These are phyloP conservation scores for Boletus rubropictus DNA, from an alignment of 768 basidiomycete species.

Conservation along the genomic window DNA sequence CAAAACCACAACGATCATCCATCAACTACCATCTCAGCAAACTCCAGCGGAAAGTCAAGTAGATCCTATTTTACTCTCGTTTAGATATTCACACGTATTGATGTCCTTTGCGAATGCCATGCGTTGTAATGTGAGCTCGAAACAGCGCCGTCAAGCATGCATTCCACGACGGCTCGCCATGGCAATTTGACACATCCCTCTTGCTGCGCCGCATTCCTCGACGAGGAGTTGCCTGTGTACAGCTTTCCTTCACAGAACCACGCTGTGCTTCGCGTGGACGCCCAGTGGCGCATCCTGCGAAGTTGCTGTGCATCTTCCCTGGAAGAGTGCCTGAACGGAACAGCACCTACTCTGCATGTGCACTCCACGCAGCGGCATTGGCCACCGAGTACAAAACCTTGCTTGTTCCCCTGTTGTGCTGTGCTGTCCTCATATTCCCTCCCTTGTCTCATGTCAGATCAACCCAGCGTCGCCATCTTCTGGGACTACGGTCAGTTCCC, in stretches of 20 bases:
- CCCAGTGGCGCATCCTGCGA: constrained; percentile 9
- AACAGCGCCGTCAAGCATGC: neutral
- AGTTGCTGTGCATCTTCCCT: constrained; percentile 15
- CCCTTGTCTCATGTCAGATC: constrained; percentile 30
- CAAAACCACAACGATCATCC: constrained; percentile 63
- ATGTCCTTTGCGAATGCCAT: constrained; percentile 12
- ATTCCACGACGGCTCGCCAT: neutral
- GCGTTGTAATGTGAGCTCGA: constrained; percentile 16
- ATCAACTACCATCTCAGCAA: constrained; percentile 90
- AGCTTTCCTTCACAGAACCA: constrained; percentile 8
- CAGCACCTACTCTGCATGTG: constrained; percentile 12
- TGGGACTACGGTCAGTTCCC: constrained; percentile 32
- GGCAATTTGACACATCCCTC: neutral
- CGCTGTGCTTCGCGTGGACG: constrained; percentile 15
- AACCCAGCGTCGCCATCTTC: constrained; percentile 39
- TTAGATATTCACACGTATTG: constrained; percentile 17
- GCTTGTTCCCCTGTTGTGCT: neutral
- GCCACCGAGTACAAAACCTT: constrained; percentile 21
- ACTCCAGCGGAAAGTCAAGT: constrained; percentile 69
- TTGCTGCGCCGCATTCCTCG: constrained; percentile 1
- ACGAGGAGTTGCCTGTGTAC: neutral
- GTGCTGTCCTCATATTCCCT: constrained; percentile 9
- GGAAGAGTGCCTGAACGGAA: constrained; percentile 8
- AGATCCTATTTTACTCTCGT: constrained; percentile 26
- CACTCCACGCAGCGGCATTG: constrained; percentile 7